Evolutionary conservation across 2,329 filamentous ascomycete species (phyloP).

Genomic region (Penicillium capsulatum): DNA sequence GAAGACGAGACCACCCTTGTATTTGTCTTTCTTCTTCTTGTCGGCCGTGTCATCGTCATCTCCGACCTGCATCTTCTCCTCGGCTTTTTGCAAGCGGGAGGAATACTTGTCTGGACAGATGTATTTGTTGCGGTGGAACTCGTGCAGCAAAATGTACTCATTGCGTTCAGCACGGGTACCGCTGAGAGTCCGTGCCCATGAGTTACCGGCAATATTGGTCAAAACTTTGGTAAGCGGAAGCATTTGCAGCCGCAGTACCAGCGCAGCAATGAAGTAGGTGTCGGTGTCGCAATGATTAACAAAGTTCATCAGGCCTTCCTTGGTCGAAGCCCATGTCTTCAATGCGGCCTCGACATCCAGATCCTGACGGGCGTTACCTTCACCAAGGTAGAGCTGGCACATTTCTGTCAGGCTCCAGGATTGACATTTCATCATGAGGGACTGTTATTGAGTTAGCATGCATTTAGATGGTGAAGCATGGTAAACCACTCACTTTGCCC

Average conservation of each 20-base stretch:
- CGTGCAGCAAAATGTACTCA: conserved; percentile 97
- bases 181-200: conserved; percentile 92
- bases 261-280: conserved; percentile 89
- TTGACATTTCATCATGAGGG: conserved; percentile 93
- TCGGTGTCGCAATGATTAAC: conserved; percentile 91
- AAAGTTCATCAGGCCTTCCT: conserved; percentile 86
- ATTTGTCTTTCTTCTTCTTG: conserved; percentile 97
- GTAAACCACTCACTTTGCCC: conserved; percentile 59
- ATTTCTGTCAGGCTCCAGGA: conserved; percentile 98
- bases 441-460: conserved; percentile 42
- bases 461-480: conserved; percentile 22
- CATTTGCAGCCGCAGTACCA: conserved; percentile 85
- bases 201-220: conserved; percentile 95
- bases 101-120: conserved; percentile 94
- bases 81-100: conserved; percentile 68
- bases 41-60: conserved; percentile 65
- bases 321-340: conserved; percentile 78
- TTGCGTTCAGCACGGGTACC: conserved; percentile 96
- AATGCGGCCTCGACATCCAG: conserved; percentile 84
- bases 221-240: conserved; percentile 89
- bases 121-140: conserved; percentile 95
- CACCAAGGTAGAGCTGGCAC: conserved; percentile 82
- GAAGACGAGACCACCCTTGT: conserved; percentile 96
- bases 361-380: conserved; percentile 69
- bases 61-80: conserved; percentile 63